phyloP scores from a whole-genome alignment of 768 basidiomycete species.

The Russula foetens region DNA sequence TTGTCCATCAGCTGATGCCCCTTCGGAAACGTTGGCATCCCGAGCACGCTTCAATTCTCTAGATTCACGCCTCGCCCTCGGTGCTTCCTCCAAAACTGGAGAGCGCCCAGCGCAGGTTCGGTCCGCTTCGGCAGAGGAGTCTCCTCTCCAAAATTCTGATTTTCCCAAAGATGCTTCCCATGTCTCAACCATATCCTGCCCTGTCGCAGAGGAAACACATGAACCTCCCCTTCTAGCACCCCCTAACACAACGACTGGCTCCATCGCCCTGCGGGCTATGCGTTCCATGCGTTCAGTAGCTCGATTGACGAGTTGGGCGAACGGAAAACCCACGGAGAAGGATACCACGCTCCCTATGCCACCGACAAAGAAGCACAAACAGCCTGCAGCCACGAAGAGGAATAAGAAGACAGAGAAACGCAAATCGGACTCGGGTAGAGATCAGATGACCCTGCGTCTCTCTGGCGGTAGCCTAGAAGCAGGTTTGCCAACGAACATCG shows the following conservation, averaged over 20 bases:
- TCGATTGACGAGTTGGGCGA: slow-evolving; percentile 64
- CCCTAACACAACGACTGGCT: slow-evolving; percentile 33
- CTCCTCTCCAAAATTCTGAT: slow-evolving; percentile 13
- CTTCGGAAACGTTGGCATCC: slow-evolving; percentile 25
- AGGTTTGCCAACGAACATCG: slow-evolving; percentile 39
- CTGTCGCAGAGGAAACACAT: slow-evolving; percentile 14
- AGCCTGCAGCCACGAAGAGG: slow-evolving; percentile 28
- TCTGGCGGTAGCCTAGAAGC: slow-evolving; percentile 64
- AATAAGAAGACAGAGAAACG: slow-evolving; percentile 25
- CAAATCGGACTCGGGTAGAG: slow-evolving; percentile 23
- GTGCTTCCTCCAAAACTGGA: slow-evolving; percentile 15
- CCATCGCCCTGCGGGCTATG: slow-evolving; percentile 74
- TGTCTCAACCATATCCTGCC: neutral
- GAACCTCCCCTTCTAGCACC: slow-evolving; percentile 15
- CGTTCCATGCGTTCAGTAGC: slow-evolving; percentile 66
- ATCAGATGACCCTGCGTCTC: slow-evolving; percentile 30
- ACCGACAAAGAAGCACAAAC: slow-evolving; percentile 28
- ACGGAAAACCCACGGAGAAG: slow-evolving; percentile 37
- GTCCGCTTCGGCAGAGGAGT: slow-evolving; percentile 17
- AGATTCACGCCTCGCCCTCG: slow-evolving; percentile 34
- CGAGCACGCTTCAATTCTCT: slow-evolving; percentile 62
- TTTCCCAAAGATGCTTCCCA: neutral
- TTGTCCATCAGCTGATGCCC: slow-evolving; percentile 40
- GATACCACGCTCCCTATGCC: slow-evolving; percentile 22
- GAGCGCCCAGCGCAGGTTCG: slow-evolving; percentile 18